A percentile compares a stretch with the other conserved stretches of the same genome.
phyloP scores from a whole-genome alignment of 2,329 filamentous ascomycete genomes.

The Diaporthe citriasiana region DNA sequence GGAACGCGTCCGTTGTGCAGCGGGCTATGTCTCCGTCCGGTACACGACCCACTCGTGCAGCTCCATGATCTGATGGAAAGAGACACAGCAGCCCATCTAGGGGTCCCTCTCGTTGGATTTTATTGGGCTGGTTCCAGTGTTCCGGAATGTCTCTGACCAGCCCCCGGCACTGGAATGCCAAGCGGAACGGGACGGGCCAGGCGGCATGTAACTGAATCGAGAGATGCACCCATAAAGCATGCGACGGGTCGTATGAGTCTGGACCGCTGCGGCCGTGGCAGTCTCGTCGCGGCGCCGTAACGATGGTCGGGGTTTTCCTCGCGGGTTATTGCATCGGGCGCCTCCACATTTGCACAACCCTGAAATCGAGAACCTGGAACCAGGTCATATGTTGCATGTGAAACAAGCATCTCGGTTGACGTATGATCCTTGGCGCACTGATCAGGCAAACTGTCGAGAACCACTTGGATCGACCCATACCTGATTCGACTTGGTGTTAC shows the following conservation, averaged over 20 bases:
- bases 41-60: conserved; percentile 20
- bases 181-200: conserved; percentile 26
- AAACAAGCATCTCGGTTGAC: conserved; percentile 33
- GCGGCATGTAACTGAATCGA: conserved; percentile 33
- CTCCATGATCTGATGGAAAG: conserved; percentile 5
- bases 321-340: conserved; percentile 10
- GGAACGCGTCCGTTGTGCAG: background rate
- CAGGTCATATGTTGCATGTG: conserved; percentile 33
- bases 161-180: conserved; percentile 16
- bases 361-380: conserved; percentile 9
- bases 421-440: conserved; percentile 35
- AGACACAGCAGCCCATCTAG: conserved; percentile 27
- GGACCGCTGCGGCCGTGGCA: background rate
- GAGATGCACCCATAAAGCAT: conserved; percentile 30
- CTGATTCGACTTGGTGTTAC: conserved; percentile 34
- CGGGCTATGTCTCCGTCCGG: background rate
- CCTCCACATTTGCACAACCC: conserved; percentile 28
- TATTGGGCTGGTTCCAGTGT: background rate
- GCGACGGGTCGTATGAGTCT: conserved; percentile 26
- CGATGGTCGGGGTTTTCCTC: conserved; percentile 13
- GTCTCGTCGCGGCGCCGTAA: background rate
- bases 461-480: conserved; percentile 30
- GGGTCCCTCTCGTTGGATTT: background rate
- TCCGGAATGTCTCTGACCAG: conserved; percentile 24
- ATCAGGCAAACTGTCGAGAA: conserved; percentile 35